Conservation (phyloP, 257 asterid genomes). For the Anisodus tanguticus region DNA sequence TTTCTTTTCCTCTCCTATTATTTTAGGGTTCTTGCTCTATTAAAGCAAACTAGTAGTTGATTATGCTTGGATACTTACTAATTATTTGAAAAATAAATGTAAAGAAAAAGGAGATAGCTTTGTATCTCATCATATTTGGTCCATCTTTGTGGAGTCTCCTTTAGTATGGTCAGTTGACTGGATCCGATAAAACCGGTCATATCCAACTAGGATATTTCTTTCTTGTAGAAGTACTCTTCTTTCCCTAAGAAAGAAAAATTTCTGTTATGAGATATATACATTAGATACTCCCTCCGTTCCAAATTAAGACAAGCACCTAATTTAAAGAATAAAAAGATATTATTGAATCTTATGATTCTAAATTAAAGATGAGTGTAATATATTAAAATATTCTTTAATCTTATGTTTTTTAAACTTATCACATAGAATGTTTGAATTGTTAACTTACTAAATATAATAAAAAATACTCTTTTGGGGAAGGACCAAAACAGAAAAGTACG, state of each 20-base stretch:
- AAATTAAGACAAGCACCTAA: too few relatives aligned
- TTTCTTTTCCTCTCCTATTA: too few relatives aligned
- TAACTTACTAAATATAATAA: too few relatives aligned
- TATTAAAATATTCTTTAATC: too few relatives aligned
- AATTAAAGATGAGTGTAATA: too few relatives aligned
- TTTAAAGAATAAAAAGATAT: too few relatives aligned
- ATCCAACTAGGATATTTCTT: background rate
- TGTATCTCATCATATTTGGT: conserved; percentile 38
- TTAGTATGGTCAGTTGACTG: conserved; percentile 44
- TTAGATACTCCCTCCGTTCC: too few relatives aligned
- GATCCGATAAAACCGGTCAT: conserved; percentile 58
- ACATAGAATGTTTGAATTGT: too few relatives aligned
- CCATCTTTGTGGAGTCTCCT: conserved; percentile 31
- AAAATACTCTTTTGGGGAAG: too few relatives aligned
- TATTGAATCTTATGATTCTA: too few relatives aligned
- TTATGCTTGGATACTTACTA: background rate
- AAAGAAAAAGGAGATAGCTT: conserved; percentile 32
- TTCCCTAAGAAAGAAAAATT: background rate
- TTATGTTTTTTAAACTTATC: too few relatives aligned
- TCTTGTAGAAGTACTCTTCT: background rate
- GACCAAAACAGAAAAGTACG: too few relatives aligned
- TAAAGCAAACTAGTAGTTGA: background rate
- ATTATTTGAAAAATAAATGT: background rate
- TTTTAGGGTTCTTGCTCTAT: background rate
- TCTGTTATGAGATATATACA: background rate